phyloP scores from a whole-genome alignment of 2,329 filamentous ascomycete genomes.

The Phyllosticta ampelicida region DNA sequence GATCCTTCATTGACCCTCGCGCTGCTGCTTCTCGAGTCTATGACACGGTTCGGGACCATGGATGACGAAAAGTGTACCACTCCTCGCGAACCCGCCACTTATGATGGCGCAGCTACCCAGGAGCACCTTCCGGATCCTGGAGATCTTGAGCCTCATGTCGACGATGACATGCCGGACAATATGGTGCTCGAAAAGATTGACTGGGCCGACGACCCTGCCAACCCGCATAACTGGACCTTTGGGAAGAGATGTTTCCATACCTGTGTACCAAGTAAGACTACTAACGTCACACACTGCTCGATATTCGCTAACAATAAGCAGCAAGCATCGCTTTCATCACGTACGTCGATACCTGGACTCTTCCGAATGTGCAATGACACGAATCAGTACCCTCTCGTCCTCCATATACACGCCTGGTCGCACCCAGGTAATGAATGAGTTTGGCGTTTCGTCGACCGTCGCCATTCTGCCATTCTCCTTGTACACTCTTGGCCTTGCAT shows the following conservation, averaged over 20 bases:
- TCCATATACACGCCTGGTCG: conserved; percentile 11
- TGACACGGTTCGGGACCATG: neutral
- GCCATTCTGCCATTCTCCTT: conserved; percentile 17
- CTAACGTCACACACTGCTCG: conserved; percentile 36
- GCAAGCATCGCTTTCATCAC: conserved; percentile 7
- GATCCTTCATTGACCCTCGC: neutral
- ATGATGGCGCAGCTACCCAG: neutral
- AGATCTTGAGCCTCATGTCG: neutral
- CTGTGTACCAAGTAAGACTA: conserved; percentile 1
- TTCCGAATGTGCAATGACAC: neutral
- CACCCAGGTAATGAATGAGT: conserved; percentile 10
- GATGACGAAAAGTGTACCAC: neutral
- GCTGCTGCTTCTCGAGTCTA: neutral
- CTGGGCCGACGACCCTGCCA: conserved; percentile 58
- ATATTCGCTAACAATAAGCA: conserved; percentile 40
- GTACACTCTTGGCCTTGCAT: conserved; percentile 42
- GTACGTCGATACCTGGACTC: neutral
- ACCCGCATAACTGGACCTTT: conserved; percentile 60
- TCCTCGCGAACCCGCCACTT: neutral
- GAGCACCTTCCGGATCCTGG: neutral
- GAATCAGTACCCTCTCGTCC: conserved; percentile 3
- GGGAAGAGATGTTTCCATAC: conserved; percentile 45
- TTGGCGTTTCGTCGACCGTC: conserved; percentile 14
- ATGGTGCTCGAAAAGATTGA: conserved; percentile 28
- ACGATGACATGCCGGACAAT: neutral